Percentiles rank a stretch among this genome's conserved stretches.
phyloP scores from a whole-genome alignment of 306 rosid genomes.

The Rosa persica region DNA sequence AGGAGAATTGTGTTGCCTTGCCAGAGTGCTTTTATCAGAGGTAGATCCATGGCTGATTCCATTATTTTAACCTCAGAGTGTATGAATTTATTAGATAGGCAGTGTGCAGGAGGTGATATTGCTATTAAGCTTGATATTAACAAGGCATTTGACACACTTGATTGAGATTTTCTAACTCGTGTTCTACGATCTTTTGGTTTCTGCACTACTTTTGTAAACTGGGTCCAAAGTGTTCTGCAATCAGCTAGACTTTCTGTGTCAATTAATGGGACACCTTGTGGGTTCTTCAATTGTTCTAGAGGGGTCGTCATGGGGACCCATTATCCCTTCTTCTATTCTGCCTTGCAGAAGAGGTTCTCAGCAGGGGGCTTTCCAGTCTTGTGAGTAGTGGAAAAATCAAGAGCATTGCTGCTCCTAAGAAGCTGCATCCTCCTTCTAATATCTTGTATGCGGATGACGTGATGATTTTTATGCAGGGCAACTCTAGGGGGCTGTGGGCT shows the following conservation, averaged over 20 bases:
- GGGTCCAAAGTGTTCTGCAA: neutral
- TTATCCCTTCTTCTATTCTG: neutral
- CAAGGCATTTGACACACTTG: neutral
- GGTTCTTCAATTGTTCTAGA: neutral
- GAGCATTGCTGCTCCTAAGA: no score
- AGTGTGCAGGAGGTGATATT: neutral
- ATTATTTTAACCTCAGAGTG: neutral
- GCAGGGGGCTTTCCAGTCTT: no score
- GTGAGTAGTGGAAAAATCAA: no score
- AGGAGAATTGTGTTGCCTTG: neutral
- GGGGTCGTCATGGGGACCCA: neutral
- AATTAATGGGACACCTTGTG: neutral
- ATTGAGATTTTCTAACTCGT: neutral
- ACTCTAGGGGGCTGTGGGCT: no score
- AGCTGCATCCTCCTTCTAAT: no score
- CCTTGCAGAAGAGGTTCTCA: neutral
- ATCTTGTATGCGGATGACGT: no score
- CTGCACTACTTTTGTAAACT: no score
- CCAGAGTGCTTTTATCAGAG: neutral
- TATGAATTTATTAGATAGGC: neutral
- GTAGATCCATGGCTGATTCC: neutral
- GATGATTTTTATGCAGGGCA: no score
- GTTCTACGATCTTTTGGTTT: neutral
- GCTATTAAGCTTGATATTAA: neutral
- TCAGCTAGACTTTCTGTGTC: no score